Conservation (phyloP, 129 eudicot species). For the Lonicera japonica region DNA sequence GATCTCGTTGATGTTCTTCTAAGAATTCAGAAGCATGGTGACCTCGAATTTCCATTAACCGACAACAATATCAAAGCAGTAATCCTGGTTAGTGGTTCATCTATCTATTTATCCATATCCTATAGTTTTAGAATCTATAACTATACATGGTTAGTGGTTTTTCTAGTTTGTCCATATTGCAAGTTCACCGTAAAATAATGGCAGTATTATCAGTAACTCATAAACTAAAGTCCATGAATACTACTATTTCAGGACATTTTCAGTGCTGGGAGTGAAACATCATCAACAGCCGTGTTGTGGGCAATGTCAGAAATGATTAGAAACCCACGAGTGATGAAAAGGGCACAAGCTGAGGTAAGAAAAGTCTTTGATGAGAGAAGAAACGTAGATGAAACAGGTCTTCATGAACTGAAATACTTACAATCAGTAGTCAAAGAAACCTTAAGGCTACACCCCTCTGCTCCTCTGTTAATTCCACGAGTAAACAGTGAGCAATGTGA, state of each 20-base stretch:
- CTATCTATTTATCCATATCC: not conserved
- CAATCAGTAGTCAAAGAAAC: constrained; percentile 9
- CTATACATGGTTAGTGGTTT: not conserved
- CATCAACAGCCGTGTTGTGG: constrained; percentile 4
- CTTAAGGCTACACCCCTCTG: constrained; percentile 7
- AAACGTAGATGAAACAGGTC: constrained; percentile 3
- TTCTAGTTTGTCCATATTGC: not conserved
- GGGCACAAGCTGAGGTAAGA: constrained; percentile 13
- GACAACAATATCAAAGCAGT: constrained; percentile 25
- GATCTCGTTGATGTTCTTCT: constrained; percentile 25
- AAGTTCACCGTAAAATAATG: no score
- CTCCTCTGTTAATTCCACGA: constrained; percentile 12
- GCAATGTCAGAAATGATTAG: constrained; percentile 15
- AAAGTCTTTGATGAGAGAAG: not conserved
- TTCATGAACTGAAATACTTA: constrained; percentile 1
- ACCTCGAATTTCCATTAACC: constrained; percentile 9
- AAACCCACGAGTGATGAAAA: constrained; percentile 2
- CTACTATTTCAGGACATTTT: constrained; percentile 8
- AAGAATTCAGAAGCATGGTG: constrained; percentile 18
- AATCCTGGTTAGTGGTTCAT: constrained; percentile 21
- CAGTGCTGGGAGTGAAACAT: constrained; percentile 8
- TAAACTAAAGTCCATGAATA: not conserved
- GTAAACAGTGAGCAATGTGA: constrained; percentile 8
- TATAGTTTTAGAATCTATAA: not conserved
- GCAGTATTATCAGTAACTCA: not conserved